Evolutionary conservation across 2,329 filamentous ascomycete species (phyloP), one percentile per base, ranked within the genome.

Genomic region (Byssoonygena ceratinophila): DNA sequence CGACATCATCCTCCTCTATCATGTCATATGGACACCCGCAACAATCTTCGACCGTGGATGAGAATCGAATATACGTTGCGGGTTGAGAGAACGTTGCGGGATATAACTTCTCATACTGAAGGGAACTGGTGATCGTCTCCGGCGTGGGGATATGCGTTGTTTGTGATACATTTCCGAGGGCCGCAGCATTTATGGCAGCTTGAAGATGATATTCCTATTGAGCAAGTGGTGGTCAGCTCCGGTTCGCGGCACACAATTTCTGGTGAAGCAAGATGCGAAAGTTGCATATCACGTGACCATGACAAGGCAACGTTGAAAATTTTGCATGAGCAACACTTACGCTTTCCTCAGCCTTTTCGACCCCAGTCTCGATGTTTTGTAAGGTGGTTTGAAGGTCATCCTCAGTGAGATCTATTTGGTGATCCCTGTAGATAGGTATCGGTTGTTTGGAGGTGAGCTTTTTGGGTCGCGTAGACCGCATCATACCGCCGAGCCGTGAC

Each of bases 271-370:
- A 23, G 27, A 40, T 27, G 6, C 8, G 16, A 12, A 52, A 32
- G 44, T 54, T 45, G 46, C 40, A 37, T 59, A 56, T 70, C 69
- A 71, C 68, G 68, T 71, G 68, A 70, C 59, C 18, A 47, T 20
- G 41, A 59, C 46, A 61, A 67, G 63, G 65, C 64, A 63, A 56
- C 59, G 60, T n/a, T 54, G 54, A 56, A 56, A 56, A 53, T 39
- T 56, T 51, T 61, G 61, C 55, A 60, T 60, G 62, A 60, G 66
- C 61, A 63, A 58, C 60, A 87, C 89, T 82, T 73, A 96, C 92
- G 75, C 91, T 91, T 81, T 97, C 90, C 74, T 98, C 92, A 59
- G 83, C 87, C 68, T 94, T 90, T 72, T 98, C 92, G 63, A 98
- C 92, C 71, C 92, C 92, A 60, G 90, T 96, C 67, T 92, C 89